Conservation (phyloP, 1,284 basidiomycete species). For the Vanrija pseudolonga region DNA sequence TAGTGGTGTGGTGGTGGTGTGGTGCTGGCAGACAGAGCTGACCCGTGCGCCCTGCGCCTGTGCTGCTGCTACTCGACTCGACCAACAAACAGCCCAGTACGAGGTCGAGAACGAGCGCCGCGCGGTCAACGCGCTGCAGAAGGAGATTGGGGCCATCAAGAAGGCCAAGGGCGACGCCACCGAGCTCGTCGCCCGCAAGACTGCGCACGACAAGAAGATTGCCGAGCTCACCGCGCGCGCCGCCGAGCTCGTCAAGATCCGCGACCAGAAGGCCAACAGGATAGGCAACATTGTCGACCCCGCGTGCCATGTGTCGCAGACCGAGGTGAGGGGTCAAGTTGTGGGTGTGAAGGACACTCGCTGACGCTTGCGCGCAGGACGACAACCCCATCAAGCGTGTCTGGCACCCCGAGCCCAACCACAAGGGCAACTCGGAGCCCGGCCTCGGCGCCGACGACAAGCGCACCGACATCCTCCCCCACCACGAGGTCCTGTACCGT, state of each 20-base stretch:
- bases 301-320: conserved; percentile 76
- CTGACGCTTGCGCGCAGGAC: conserved; percentile 56
- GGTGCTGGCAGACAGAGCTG: background rate
- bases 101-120: conserved; percentile 74
- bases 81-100: conserved; percentile 82
- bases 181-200: conserved; percentile 78
- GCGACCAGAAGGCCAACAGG: conserved; percentile 65
- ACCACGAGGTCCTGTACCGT: conserved; percentile 92
- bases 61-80: too few relatives aligned
- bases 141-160: conserved; percentile 89
- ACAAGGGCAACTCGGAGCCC: conserved; percentile 51
- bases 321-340: conserved; percentile 71
- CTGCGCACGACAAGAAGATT: conserved; percentile 70
- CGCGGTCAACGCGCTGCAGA: conserved; percentile 84
- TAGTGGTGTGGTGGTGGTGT: conserved; percentile 30
- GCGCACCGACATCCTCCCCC: conserved; percentile 73
- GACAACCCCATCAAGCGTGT: conserved; percentile 78
- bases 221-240: conserved; percentile 64
- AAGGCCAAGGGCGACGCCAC: conserved; percentile 92
- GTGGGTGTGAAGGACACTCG: background rate
- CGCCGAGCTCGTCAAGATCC: conserved; percentile 67
- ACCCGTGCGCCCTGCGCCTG: background rate
- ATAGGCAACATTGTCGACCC: conserved; percentile 94
- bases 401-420: conserved; percentile 80
- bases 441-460: conserved; percentile 57